Conservation (phyloP, 164 flowering plant genomes). For the Dillenia suffruticosa region DNA sequence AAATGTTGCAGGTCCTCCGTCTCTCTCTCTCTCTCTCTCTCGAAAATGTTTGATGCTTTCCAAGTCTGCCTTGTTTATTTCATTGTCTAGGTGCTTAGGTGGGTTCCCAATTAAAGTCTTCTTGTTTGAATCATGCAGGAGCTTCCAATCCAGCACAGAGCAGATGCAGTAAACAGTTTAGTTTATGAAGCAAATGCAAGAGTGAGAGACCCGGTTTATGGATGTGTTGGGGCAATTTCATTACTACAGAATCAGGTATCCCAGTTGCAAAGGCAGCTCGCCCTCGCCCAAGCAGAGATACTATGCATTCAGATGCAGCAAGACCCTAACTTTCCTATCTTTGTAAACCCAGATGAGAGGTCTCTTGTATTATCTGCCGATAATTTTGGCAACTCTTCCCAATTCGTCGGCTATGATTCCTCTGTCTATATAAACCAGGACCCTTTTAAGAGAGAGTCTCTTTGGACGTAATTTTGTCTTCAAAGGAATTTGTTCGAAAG, state of each 20-base stretch:
- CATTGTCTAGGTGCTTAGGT: too few species aligned
- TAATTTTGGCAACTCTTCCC: conserved; percentile 33
- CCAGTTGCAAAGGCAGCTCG: conserved; percentile 61
- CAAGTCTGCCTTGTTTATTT: too few species aligned
- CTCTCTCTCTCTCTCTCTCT: conserved; percentile 15
- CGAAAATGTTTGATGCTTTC: not conserved
- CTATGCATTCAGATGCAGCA: conserved; percentile 67
- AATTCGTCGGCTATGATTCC: conserved; percentile 47
- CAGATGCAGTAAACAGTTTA: conserved; percentile 62
- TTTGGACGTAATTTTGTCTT: conserved; percentile 43
- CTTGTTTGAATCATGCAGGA: conserved; percentile 32
- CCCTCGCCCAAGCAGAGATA: conserved; percentile 64
- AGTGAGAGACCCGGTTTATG: conserved; percentile 63
- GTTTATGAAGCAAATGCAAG: conserved; percentile 64
- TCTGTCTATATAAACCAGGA: conserved; percentile 65
- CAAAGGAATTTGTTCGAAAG: conserved; percentile 10
- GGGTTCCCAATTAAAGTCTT: too few species aligned
- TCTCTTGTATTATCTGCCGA: conserved; percentile 20
- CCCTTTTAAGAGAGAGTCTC: conserved; percentile 70
- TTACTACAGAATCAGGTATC: conserved; percentile 59
- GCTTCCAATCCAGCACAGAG: conserved; percentile 55
- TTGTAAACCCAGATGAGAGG: conserved; percentile 23
- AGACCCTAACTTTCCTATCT: conserved; percentile 6
- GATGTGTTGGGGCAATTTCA: conserved; percentile 65
- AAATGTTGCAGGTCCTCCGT: conserved; percentile 74